phyloP scores from a whole-genome alignment of 208 protist species.

The Leishmania amazonensis region DNA sequence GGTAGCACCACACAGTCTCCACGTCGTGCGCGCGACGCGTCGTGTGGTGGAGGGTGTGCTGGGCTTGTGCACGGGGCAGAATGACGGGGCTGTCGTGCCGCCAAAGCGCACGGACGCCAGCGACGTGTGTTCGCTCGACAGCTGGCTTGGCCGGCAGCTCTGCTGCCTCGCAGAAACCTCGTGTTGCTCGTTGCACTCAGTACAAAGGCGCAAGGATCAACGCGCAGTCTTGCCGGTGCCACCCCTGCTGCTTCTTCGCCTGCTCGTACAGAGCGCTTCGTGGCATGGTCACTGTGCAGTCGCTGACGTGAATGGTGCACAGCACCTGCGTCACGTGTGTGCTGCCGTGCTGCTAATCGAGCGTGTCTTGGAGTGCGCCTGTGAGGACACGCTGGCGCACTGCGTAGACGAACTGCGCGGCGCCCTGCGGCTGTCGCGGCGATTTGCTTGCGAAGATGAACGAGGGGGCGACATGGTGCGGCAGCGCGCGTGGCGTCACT shows the following conservation, averaged over 20 bases:
- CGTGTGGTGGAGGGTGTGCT: neutral
- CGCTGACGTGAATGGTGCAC: neutral
- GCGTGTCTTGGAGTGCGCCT: neutral
- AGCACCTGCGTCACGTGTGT: neutral
- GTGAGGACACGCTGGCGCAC: neutral
- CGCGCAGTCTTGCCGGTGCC: neutral
- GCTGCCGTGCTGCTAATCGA: conserved; percentile 10
- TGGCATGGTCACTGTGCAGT: neutral
- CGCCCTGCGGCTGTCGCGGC: neutral
- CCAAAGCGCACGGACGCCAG: neutral
- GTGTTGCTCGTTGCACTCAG: neutral
- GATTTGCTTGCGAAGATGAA: too few species aligned
- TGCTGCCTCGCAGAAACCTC: neutral
- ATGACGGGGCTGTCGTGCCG: too few species aligned
- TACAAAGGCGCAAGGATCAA: neutral
- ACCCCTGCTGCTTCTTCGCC: conserved; percentile 7
- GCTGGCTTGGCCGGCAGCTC: neutral
- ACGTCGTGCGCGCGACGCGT: neutral
- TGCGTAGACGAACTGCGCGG: neutral
- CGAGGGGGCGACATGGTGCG: neutral
- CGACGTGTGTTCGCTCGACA: neutral
- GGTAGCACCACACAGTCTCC: neutral
- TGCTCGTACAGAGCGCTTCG: conserved; percentile 3
- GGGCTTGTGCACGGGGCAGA: neutral
- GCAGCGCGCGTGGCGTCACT: neutral